Evolutionary conservation across 495 filamentous ascomycete genomes (phyloP).

Genomic region (Podospora conica): DNA sequence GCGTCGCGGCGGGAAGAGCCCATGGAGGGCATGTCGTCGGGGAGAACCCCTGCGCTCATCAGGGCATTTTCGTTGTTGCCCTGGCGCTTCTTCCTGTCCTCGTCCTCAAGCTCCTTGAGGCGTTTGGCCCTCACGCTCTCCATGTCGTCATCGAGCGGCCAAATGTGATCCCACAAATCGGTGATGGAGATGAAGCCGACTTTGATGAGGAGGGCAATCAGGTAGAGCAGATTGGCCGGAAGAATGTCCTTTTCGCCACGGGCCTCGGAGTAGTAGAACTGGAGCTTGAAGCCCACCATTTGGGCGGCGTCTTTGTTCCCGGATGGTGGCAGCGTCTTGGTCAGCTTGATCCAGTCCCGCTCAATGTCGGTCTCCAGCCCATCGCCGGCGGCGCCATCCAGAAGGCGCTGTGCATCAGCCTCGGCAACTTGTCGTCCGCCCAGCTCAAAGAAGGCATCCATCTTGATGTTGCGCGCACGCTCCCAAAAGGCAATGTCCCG

Average conservation of each 20-base stretch:
- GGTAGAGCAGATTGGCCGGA: slow-evolving; percentile 85
- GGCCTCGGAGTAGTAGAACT: slow-evolving; percentile 78
- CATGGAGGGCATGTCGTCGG: slow-evolving; percentile 58
- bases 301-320: slow-evolving; percentile 91
- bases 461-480: slow-evolving; percentile 64
- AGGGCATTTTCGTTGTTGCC: slow-evolving; percentile 74
- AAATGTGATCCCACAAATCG: slow-evolving; percentile 89
- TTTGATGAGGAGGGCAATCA: slow-evolving; percentile 89
- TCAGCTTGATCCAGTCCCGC: slow-evolving; percentile 66
- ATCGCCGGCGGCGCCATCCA: slow-evolving; percentile 38
- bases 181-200: slow-evolving; percentile 93
- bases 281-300: slow-evolving; percentile 93
- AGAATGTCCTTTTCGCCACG: slow-evolving; percentile 59
- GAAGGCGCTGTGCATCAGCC: slow-evolving; percentile 40
- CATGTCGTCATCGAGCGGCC: slow-evolving; percentile 81
- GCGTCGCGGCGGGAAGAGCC: slow-evolving; percentile 31
- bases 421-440: slow-evolving; percentile 54
- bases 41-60: slow-evolving; percentile 77
- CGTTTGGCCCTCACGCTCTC: slow-evolving; percentile 56
- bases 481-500: slow-evolving; percentile 80
- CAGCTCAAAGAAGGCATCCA: slow-evolving; percentile 83
- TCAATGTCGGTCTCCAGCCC: slow-evolving; percentile 46
- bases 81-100: slow-evolving; percentile 58
- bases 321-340: slow-evolving; percentile 70
- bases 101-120: slow-evolving; percentile 72